A percentile compares a stretch with the other conserved stretches of the same genome.
These are phyloP conservation scores for Pleurotus tuoliensis DNA, from an alignment of 768 basidiomycete species.

Conservation along the genomic window DNA sequence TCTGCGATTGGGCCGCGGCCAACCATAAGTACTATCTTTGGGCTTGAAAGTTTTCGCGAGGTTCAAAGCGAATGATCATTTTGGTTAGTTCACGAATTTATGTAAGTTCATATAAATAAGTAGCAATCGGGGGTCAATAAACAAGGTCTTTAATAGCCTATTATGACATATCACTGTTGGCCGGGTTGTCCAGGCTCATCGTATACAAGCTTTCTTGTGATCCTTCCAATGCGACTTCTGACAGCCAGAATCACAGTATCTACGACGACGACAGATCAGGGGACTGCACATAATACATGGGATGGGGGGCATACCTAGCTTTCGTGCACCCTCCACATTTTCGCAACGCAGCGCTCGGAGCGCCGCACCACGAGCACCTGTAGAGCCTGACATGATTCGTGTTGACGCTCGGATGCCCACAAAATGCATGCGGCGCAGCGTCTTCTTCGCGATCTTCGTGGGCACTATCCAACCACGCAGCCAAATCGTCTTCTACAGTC, in stretches of 20 bases:
- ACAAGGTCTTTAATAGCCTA: too few species aligned
- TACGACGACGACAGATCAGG: slow-evolving; percentile 11
- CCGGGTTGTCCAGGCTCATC: too few species aligned
- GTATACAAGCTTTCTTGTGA: slow-evolving; percentile 30
- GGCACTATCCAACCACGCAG: slow-evolving; percentile 52
- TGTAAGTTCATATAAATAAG: too few species aligned
- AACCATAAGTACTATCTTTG: too few species aligned
- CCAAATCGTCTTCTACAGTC: slow-evolving; percentile 53
- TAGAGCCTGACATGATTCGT: slow-evolving; percentile 49
- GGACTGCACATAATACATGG: background rate
- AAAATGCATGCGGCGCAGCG: slow-evolving; percentile 18
- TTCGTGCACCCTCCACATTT: slow-evolving; percentile 39
- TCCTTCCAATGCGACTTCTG: slow-evolving; percentile 35
- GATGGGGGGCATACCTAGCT: slow-evolving; percentile 14
- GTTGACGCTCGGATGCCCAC: slow-evolving; percentile 42
- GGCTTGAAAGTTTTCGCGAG: too few species aligned
- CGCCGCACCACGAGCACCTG: slow-evolving; percentile 61
- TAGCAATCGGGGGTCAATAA: too few species aligned
- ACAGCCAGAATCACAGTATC: slow-evolving; percentile 42
- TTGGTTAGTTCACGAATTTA: too few species aligned
- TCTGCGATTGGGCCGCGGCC: too few species aligned
- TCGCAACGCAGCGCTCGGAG: slow-evolving; percentile 53
- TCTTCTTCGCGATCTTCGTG: slow-evolving; percentile 33
- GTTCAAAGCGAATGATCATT: too few species aligned
- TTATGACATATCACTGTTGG: too few species aligned